Evolutionary conservation across 148 eudicot genomes (phyloP), one percentile per base, ranked within the genome.

Genomic region (Camellia sinensis): DNA sequence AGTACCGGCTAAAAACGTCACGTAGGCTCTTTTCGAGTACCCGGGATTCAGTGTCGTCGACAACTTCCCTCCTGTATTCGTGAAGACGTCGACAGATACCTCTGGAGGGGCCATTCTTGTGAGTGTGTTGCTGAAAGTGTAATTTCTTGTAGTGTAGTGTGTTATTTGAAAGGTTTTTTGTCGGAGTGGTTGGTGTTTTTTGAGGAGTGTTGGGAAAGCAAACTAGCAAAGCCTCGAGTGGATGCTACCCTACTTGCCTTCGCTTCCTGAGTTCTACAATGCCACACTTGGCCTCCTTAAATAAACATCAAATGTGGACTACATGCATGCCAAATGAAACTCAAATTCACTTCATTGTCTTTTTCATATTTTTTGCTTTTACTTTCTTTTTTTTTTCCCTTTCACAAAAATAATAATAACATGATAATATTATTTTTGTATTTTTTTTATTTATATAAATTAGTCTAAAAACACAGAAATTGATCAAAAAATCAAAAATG

Each of bases 1-100:
- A 29, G 62, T 59, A 0, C 91, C 91, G 2, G 91, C 91, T 52
- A 88, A 74, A 59, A 88, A 88, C 0, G 91, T 88, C 15, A 88
- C 87, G 63, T 56, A 88, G 0, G 84, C 91, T 70, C 85, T 83
- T 5, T 54, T 76, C 7, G 83, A 62, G 76, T 75, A 43, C 10
- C 71, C 62, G 2, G 0, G 37, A n/a, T 63, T 76, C 0, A 46
- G 57, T 29, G 57, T 52, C 6, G 57, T 52, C 6, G 72, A 17
- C 7, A 77, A 61, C 80, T 65, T 77, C 5, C 80, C 80, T 17
- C 80, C 80, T 17, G 17, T 52, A 17, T 10, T 61, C 8, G 48
- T n/a, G 72, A 66, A 48, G 41, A 40, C 60, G 37, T 18, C 44
- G 3, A n/a, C 80, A 0, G 71, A 62, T 3, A 66, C 62, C 29